Evolutionary conservation across 306 rosid species (phyloP), one percentile per base, ranked within the genome.

Genomic region (Prunus mongolica): DNA sequence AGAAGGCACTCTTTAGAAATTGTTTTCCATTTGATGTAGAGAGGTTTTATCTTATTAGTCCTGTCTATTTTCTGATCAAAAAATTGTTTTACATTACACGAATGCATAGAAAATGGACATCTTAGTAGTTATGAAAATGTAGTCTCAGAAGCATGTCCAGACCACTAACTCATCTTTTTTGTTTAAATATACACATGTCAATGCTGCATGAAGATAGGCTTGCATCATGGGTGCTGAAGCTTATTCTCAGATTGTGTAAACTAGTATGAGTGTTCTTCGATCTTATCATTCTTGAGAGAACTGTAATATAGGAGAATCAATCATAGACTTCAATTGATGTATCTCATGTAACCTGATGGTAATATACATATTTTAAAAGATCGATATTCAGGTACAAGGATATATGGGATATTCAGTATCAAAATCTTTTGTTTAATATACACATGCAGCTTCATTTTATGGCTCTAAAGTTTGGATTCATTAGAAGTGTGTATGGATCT

Each of bases 1-100:
- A 69, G 66, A 79, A 62, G 69, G 61, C 81, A 66, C 30, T 77
- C 73, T 75, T 7, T 80, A 14, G 13, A 56, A 79, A 69, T 62
- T 81, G 62, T 60, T 76, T 71, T 65, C 78, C 49, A 57, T 79
- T 79, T 74, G 63, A 58, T 27, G n/a, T 79, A 76, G 63, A 79
- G 14, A 27, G 18, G 5, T 24, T 69, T 9, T 16, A 15, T 8
- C 54, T 69, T 16, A 50, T 50, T 16, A 4, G 0, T 69, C 24
- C 24, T 68, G 57, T 68, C 27, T 19, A 14, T 49, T 49, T 49
- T 20, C 12, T n/a, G 62, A 56, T 56, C 20, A 11, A 56, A 11
- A 56, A 20, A 56, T 56, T 20, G 9, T 56, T 24, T 56, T 0
- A 4, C 8, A 56, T 11, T 15, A 51, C 56, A 51, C 1, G 20